Conservation (phyloP, 176 grass and related monocot genomes). For the Puya raimondii region DNA sequence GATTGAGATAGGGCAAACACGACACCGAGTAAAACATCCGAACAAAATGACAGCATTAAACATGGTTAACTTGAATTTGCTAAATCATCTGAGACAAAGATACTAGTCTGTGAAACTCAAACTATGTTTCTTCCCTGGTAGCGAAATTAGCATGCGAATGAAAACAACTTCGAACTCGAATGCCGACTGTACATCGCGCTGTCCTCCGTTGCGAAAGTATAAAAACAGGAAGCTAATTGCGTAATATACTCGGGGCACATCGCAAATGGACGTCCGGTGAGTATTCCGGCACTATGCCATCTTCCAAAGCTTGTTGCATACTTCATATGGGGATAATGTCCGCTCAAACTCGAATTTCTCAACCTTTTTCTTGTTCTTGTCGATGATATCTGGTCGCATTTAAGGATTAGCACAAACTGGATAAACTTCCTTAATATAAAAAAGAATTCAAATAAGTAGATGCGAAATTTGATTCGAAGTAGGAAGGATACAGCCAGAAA, state of each 20-base stretch:
- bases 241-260: conserved; percentile 27
- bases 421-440: conserved; percentile 7
- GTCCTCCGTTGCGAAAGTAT: too few species aligned
- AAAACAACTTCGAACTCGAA: too few species aligned
- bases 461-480: background rate
- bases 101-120: too few species aligned
- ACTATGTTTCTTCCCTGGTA: too few species aligned
- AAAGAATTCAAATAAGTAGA: conserved; percentile 1
- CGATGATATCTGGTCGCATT: conserved; percentile 44
- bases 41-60: too few species aligned
- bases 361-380: conserved; percentile 43
- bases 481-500: conserved; percentile 87
- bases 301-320: conserved; percentile 62
- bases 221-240: too few species aligned
- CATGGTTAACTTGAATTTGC: too few species aligned
- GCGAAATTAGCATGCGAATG: too few species aligned
- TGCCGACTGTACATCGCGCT: too few species aligned
- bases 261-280: conserved; percentile 90
- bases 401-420: conserved; percentile 27
- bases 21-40: too few species aligned
- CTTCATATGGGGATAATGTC: conserved; percentile 21
- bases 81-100: too few species aligned
- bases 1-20: too few species aligned
- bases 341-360: conserved; percentile 48
- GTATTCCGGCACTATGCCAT: conserved; percentile 7